Evolutionary conservation across 1,284 basidiomycete species (phyloP), one percentile per base, ranked within the genome.

Genomic region (Naganishia liquefaciens): DNA sequence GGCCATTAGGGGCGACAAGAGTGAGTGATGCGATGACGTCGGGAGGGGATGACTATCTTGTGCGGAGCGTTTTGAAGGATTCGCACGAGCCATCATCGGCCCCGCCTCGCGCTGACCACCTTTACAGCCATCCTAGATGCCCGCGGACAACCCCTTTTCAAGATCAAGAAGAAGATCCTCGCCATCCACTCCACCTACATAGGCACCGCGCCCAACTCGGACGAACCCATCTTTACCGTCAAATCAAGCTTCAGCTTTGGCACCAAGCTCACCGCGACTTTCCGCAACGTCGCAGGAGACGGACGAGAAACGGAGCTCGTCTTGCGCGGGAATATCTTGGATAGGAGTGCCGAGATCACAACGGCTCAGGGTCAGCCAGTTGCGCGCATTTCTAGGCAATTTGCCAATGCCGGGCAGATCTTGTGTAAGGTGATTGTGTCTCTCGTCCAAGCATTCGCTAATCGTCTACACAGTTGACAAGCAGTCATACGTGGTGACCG

Each of bases 331-430:
- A 54, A 43, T 30, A 53, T 63, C 27, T 28, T 63, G 25, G 62
- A 63, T 40, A n/a, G 62, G 42, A 54, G 51, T 46, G 62, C 62
- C 43, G 62, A 63, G 30, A 63, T 63, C 21, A 63, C 62, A 13
- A 63, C 62, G n/a, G 25, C 10, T 15, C 17, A 39, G 5, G 62
- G 62, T 4, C 23, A 49, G 11, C 52, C 62, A 9, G 52, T 63
- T 5, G 62, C 62, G 5, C 42, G 62, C 25, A 63, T 63, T 27
- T 54, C 51, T 1, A 30, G 62, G 37, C 46, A 40, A 11, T 63
- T 63, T 28, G 44, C 44, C n/a, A 63, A 63, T 55, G 62, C 62
- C 21, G 62, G 62, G 23, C 33, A 63, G 25, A 28, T 54, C 23
- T 47, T 63, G 5, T 63, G 62, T 63, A 15, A 23, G 62, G 54